Base-by-base conservation (phyloP, 768 basidiomycete genomes). In the Boletus sensibilis region DNA sequence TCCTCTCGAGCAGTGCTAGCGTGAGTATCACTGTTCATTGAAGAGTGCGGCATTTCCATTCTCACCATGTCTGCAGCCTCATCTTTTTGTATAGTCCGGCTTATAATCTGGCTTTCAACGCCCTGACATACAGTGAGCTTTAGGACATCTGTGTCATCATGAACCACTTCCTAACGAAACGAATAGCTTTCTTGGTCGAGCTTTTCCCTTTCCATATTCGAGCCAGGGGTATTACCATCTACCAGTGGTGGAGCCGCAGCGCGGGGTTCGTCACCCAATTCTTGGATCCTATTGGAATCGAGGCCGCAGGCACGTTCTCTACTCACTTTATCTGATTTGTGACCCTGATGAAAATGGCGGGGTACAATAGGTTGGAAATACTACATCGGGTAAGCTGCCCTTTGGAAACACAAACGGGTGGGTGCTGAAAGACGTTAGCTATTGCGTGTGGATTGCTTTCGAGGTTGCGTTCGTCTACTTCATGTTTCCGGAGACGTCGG, bases 121-220 rank as follows among this genome's bases (percentile, higher is more conserved):
- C 53, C 29, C 13, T 61, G 31, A 31, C 46, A 2, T 52, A 45
- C 46, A 44, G 57, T 55, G 18, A 47, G 60, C 4, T 4, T 41
- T 16, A 4, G 3, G 23, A 18, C 3, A 5, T 5, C 1, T 7
- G 5, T 29, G 10, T 11, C 16, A 35, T 31, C 8, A 27, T 20
- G 9, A 27, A 20, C n/a, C 16, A 21, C n/a, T 35, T 52, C 20
- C 3, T 58, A 13, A 60, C 9, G 27, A 35, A 35, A 20, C 2
- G 18, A 64, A 34, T 34, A 83, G 83, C 82, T 6, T 86, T 77
- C 78, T 70, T 85, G 55, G 82, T 85, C 31, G 85, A 86, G 62
- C 65, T 87, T 29, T 86, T 86, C 75, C 84, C 84, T 0, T 86
- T 75, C 73, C 79, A 82, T 57, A 76, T 78, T 25, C 82, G 85